Base-by-base conservation (phyloP, 2,329 filamentous ascomycete species). In the Trichoderma citrinoviride region DNA sequence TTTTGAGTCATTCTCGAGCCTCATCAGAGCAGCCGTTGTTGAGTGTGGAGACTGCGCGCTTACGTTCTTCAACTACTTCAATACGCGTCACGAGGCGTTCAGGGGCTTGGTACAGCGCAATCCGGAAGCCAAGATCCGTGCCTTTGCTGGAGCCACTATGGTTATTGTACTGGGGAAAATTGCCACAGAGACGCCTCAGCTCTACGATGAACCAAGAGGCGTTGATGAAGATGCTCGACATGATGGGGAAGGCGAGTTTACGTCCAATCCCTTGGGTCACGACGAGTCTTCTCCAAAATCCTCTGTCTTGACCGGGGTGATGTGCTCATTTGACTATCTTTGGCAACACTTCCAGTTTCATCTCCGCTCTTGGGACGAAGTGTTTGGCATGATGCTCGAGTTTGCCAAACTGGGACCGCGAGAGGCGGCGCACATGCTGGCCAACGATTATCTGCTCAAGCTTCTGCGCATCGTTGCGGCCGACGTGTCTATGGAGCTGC, bases 281-380 rank as follows among this genome's bases (percentile, higher is more conserved):
- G 66, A 58, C 7, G 47, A 60, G 69, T 12, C 58, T 19, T 37
- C 58, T 57, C 19, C 64, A 65, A 25, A 23, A 12, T 33, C 46
- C 0, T 69, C 70, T 7, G 71, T 81, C 10, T 70, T 84, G 23
- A 71, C 74, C 27, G 72, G 74, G 2, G 74, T 78, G 5, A 74
- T 87, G 46, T 70, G 71, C 19, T 77, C 86, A 23, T 79, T 92
- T 56, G 77, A 80, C 33, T 74, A 80, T 23, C 74, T 91, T 3
- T 92, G 87, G 85, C 77, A 82, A 3, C 79, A 77, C n/a, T 86
- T 92, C 64, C 86, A 91, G 66, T 75, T 79, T 3, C 80, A 83
- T 52, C 78, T 86, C 29, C 85, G 87, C 64, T 84, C 90, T 3
- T 95, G 91, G 91, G 85, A 88, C 47, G 90, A 94, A 71, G 89